Evolutionary conservation across 345 rosid species (phyloP).

Genomic region (Erysimum cheiranthoides): DNA sequence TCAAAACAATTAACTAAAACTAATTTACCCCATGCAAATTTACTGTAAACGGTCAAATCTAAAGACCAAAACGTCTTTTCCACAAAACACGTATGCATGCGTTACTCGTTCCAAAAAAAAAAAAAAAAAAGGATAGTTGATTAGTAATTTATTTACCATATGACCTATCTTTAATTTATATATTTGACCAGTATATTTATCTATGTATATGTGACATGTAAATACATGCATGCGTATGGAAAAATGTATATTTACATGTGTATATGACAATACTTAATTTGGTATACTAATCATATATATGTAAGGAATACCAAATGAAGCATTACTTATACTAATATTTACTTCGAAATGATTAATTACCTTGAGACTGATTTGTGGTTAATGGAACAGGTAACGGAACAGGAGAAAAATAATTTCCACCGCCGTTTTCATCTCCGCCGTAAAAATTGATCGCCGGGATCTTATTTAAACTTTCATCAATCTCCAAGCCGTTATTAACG

Average conservation of each 20-base stretch:
- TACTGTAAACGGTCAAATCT: constrained; percentile 31
- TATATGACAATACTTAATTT: too few relatives aligned
- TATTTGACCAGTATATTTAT: neutral
- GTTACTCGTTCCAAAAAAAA: constrained; percentile 25
- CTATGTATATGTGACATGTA: neutral
- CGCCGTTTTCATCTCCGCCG: constrained; percentile 13
- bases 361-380: constrained; percentile 50
- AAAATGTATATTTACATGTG: too few relatives aligned
- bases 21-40: neutral
- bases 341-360: constrained; percentile 34
- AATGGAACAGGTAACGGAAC: constrained; percentile 51
- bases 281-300: too few relatives aligned
- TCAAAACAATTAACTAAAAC: neutral
- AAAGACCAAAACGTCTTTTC: constrained; percentile 34
- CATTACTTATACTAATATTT: too few relatives aligned
- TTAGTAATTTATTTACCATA: neutral
- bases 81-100: constrained; percentile 37
- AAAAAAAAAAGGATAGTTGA: neutral
- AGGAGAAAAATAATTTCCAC: constrained; percentile 22
- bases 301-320: too few relatives aligned
- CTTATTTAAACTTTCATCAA: neutral
- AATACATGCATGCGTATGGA: neutral
- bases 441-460: constrained; percentile 25
- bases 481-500: constrained; percentile 28
- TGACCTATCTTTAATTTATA: neutral